A percentile compares a stretch with the other conserved stretches of the same genome.
Evolutionary conservation across 2,329 filamentous ascomycete genomes (phyloP).

Genomic region (Fonsecaea nubica): DNA sequence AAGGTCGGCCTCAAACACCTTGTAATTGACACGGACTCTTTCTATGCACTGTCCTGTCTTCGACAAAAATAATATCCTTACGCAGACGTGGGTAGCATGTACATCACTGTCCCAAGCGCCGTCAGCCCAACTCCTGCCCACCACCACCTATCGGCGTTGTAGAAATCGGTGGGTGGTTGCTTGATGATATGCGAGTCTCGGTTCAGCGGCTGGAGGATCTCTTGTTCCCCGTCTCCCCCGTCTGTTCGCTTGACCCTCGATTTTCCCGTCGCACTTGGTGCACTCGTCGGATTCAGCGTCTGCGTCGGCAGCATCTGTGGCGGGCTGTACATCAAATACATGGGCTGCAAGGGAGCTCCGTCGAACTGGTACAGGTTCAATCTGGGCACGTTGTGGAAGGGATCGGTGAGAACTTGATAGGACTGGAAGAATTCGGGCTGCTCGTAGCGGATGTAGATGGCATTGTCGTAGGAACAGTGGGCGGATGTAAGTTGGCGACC

Average conservation of each 20-base stretch:
- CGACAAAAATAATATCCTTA: not conserved
- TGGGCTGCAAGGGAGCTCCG: conserved; percentile 69
- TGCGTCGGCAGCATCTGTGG: conserved; percentile 73
- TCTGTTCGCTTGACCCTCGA: conserved; percentile 46
- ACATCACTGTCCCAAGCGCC: conserved; percentile 50
- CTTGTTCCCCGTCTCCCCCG: conserved; percentile 30
- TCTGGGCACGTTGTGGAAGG: conserved; percentile 66
- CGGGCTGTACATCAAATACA: conserved; percentile 69
- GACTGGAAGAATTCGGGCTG: conserved; percentile 67
- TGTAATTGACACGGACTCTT: not conserved
- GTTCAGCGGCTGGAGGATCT: conserved; percentile 39
- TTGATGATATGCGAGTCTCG: conserved; percentile 39
- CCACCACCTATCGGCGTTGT: conserved; percentile 53
- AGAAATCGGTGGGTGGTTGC: conserved; percentile 43
- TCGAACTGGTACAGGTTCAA: conserved; percentile 70
- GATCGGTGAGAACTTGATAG: conserved; percentile 59
- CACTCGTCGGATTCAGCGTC: conserved; percentile 65
- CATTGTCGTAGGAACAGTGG: conserved; percentile 64
- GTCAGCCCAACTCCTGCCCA: conserved; percentile 58
- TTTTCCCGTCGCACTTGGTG: conserved; percentile 46
- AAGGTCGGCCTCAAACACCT: not conserved
- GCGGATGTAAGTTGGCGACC: conserved; percentile 71
- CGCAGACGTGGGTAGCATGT: conserved; percentile 39
- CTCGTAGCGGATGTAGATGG: conserved; percentile 71
- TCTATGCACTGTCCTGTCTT: not conserved